A percentile compares a stretch with the other conserved stretches of the same genome.
phyloP scores from a whole-genome alignment of 1,139 yeast species.

The Arxiozyma telluris region DNA sequence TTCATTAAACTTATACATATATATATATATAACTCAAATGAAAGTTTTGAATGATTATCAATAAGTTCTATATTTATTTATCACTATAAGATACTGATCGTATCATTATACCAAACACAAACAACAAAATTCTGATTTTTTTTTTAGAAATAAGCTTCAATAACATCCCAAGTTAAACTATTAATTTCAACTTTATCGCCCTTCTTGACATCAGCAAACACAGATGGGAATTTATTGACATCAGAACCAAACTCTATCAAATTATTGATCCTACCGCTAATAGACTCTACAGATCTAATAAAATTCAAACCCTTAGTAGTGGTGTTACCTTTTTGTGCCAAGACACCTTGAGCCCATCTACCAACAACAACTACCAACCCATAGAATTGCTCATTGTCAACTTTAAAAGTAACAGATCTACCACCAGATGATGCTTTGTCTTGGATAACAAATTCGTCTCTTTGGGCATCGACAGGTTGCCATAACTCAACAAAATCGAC shows the following conservation, averaged over 20 bases:
- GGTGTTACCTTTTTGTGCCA: slow-evolving; percentile 33
- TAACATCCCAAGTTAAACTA: slow-evolving; percentile 26
- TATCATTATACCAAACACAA: not conserved
- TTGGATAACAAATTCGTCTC: slow-evolving; percentile 15
- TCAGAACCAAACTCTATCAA: slow-evolving; percentile 28
- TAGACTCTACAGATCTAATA: slow-evolving; percentile 20
- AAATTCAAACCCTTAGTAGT: slow-evolving; percentile 20
- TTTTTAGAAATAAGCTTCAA: slow-evolving; percentile 19
- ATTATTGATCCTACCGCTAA: slow-evolving; percentile 11
- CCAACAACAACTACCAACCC: slow-evolving; percentile 46
- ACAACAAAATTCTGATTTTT: slow-evolving; percentile 5
- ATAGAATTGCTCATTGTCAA: slow-evolving; percentile 23
- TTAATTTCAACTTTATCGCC: slow-evolving; percentile 19
- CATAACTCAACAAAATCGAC: slow-evolving; percentile 28
- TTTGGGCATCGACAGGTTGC: slow-evolving; percentile 29
- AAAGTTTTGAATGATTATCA: not conserved
- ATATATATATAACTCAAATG: too few species aligned
- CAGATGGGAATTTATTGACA: slow-evolving; percentile 26
- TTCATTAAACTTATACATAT: not conserved
- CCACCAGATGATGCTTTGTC: slow-evolving; percentile 9
- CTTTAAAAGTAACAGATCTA: slow-evolving; percentile 33
- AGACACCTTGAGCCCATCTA: slow-evolving; percentile 46
- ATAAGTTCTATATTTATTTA: too few species aligned
- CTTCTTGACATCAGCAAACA: slow-evolving; percentile 15
- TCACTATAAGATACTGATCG: not conserved